phyloP scores from a whole-genome alignment of 345 rosid species.

The Linum tenue region DNA sequence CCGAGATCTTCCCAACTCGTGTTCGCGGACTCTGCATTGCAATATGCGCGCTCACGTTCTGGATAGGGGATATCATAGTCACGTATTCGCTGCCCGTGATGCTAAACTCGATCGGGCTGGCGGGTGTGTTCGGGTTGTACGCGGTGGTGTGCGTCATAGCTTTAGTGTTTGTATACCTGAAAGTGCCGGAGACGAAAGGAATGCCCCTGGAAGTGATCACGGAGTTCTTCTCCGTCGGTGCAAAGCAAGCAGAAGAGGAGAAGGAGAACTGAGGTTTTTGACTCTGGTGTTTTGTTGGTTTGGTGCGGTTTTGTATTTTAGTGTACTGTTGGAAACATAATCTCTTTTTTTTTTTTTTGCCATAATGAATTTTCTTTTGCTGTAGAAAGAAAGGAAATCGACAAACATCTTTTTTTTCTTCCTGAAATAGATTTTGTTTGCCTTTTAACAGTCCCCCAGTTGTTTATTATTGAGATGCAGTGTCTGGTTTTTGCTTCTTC shows the following conservation, averaged over 20 bases:
- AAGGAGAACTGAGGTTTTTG: background rate
- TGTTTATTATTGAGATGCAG: too few species aligned
- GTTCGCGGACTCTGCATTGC: constrained; percentile 92
- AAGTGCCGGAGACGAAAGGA: constrained; percentile 92
- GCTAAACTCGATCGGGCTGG: constrained; percentile 71
- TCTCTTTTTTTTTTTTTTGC: background rate
- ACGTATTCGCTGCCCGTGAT: constrained; percentile 73
- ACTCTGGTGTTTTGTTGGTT: background rate
- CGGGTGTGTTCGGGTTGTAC: constrained; percentile 76
- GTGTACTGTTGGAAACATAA: background rate
- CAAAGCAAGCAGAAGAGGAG: constrained; percentile 37
- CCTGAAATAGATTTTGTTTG: too few species aligned
- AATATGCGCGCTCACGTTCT: constrained; percentile 71
- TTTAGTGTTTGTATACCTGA: constrained; percentile 58
- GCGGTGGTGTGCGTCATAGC: constrained; percentile 61
- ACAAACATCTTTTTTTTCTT: background rate
- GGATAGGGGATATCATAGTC: constrained; percentile 74
- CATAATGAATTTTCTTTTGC: background rate
- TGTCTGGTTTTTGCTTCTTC: too few species aligned
- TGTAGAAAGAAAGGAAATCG: background rate
- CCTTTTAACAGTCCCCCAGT: too few species aligned
- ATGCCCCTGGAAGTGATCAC: constrained; percentile 97
- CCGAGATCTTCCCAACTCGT: constrained; percentile 93
- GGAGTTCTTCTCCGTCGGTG: constrained; percentile 83
- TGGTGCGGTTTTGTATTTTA: background rate